Conservation (phyloP, 345 rosid genomes). For the Acer saccharum region DNA sequence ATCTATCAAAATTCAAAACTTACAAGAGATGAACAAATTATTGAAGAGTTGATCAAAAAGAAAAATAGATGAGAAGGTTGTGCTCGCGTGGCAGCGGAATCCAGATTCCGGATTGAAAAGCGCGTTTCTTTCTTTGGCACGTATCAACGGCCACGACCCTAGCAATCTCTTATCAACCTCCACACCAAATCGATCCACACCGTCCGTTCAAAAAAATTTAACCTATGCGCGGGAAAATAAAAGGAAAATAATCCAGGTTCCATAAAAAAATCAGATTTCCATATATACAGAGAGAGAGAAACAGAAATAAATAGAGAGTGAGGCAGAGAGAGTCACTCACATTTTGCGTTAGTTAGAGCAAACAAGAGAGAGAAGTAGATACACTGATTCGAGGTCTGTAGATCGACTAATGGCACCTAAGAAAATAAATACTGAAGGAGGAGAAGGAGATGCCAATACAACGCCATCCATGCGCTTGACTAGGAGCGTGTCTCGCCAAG, state of each 20-base stretch:
- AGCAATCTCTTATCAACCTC: neutral
- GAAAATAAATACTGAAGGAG: constrained; percentile 49
- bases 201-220: constrained; percentile 36
- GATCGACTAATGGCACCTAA: constrained; percentile 59
- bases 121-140: neutral
- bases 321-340: constrained; percentile 6
- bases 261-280: neutral
- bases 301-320: neutral
- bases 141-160: constrained; percentile 13
- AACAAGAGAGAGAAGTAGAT: no score
- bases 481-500: constrained; percentile 47
- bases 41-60: no score
- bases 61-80: no score
- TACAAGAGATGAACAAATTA: no score
- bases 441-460: constrained; percentile 10
- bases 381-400: neutral
- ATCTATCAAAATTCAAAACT: no score
- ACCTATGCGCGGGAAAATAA: constrained; percentile 37
- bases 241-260: neutral
- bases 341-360: neutral
- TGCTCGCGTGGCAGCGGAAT: no score
- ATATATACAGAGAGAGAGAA: neutral
- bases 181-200: constrained; percentile 22
- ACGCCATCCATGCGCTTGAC: constrained; percentile 47
- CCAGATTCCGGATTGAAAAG: no score